Base-by-base conservation (phyloP, 352 stramenopile genomes). In the Globisporangium parvum region DNA sequence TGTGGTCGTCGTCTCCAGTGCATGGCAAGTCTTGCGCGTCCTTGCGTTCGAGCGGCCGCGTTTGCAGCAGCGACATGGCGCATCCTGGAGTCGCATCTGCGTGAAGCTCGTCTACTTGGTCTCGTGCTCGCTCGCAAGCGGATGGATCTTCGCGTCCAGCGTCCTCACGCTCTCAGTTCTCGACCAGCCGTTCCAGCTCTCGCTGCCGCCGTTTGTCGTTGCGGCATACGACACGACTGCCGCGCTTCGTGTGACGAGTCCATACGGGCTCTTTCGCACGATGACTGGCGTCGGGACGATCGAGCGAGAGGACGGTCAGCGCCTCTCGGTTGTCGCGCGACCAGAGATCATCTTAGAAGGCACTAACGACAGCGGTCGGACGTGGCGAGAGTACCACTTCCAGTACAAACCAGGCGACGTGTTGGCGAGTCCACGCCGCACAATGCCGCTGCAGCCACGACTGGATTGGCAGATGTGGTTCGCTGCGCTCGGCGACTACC, bases 401-500 rank as follows among this genome's bases (percentile, higher is more conserved):
- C 53, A 66, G 35, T 96, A 85, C 70, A 97, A 97, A 57, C 93
- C 93, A 2, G 83, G 85, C 6, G 68, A 84, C 33, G 60, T 81
- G 26, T 37, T 47, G 39, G 41, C 33, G 0, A 35, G 56, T 10
- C 75, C 88, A 60, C 55, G 57, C 6, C 11, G 79, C 2, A 60
- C 63, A n/a, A 63, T 66, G 17, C 75, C 75, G 10, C 70, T 82
- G 42, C 70, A 83, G 18, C 87, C 89, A 18, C 74, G 90, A 48
- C 67, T 98, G 39, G 91, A 97, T 53, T 97, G 91, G 89, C 85
- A 95, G 63, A 94, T 97, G 87, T 97, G 88, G 85, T 97, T 97
- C 66, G 92, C 88, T 9, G 87, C 91, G 0, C 59, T 97, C 3
- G 76, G 76, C 0, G 71, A 70, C 35, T 93, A 95, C 58, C 72